Conservation (phyloP, 371 early-diverging fungal genomes). For the Lichtheimia hyalospora region DNA sequence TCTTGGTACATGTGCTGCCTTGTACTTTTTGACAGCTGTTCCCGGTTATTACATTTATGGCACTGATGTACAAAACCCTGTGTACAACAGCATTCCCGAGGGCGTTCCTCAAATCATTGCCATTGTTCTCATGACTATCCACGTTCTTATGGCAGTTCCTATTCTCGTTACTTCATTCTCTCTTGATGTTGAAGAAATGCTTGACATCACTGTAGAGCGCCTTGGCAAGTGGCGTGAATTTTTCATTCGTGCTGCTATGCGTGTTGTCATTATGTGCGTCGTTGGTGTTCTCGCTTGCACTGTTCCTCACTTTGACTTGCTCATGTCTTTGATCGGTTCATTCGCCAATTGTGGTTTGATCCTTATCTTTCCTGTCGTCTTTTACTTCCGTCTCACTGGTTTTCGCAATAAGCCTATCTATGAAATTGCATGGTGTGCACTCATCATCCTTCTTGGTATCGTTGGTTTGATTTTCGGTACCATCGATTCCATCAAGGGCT, state of each 20-base stretch:
- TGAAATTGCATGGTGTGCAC: slow-evolving; percentile 59
- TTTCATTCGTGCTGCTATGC: slow-evolving; percentile 53
- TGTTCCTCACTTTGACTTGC: slow-evolving; percentile 77
- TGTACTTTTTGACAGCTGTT: slow-evolving; percentile 77
- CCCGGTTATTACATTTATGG: slow-evolving; percentile 87
- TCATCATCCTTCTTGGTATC: slow-evolving; percentile 65
- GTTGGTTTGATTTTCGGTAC: slow-evolving; percentile 80
- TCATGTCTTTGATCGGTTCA: slow-evolving; percentile 85
- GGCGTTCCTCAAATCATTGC: slow-evolving; percentile 65
- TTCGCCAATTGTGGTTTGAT: slow-evolving; percentile 76
- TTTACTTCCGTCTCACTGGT: slow-evolving; percentile 77
- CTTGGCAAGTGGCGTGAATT: slow-evolving; percentile 55
- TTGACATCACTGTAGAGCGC: slow-evolving; percentile 55
- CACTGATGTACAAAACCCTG: slow-evolving; percentile 62
- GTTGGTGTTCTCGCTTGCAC: slow-evolving; percentile 62
- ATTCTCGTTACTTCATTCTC: slow-evolving; percentile 81
- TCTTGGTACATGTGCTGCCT: slow-evolving; percentile 65
- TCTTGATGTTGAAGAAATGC: slow-evolving; percentile 65
- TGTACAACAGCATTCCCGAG: slow-evolving; percentile 70
- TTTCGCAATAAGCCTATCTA: slow-evolving; percentile 51
- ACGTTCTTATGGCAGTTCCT: slow-evolving; percentile 84
- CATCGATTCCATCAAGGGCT: slow-evolving; percentile 60
- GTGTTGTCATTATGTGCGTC: slow-evolving; percentile 45
- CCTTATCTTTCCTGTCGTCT: slow-evolving; percentile 84
- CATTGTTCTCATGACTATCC: slow-evolving; percentile 76